Evolutionary conservation across 2,329 filamentous ascomycete genomes (phyloP).

Genomic region (Ceratocystis destructans): DNA sequence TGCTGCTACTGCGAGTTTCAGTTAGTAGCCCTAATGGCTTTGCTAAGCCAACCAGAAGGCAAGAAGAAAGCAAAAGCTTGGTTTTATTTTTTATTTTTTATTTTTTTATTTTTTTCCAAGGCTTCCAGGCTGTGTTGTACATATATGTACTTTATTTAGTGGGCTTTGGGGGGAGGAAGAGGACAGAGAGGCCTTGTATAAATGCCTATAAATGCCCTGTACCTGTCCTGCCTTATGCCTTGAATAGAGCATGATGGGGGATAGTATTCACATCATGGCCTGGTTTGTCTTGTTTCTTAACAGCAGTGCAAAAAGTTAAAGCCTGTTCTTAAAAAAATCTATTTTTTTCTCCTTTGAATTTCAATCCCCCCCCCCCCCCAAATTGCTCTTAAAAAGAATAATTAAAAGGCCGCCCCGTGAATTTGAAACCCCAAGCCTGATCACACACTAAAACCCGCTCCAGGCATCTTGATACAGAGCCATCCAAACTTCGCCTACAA

Average conservation of each 20-base stretch:
- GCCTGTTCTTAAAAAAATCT: no score
- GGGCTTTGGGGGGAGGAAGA: background rate
- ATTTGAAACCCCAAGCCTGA: constrained; percentile 11
- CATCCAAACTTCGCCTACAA: constrained; percentile 8
- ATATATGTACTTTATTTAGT: background rate
- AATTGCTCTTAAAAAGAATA: background rate
- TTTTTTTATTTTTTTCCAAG: background rate
- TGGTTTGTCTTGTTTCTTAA: no score
- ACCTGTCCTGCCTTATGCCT: no score
- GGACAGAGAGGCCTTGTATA: no score
- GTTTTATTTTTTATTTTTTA: no score
- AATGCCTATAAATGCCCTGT: no score
- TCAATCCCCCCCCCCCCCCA: no score
- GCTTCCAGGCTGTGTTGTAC: background rate
- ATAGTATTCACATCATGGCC: no score
- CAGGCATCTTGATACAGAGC: constrained; percentile 13
- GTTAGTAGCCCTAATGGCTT: background rate
- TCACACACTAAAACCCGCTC: constrained; percentile 11
- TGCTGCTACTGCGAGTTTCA: background rate
- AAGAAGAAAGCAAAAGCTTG: no score
- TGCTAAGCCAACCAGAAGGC: background rate
- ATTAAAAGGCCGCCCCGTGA: constrained; percentile 8
- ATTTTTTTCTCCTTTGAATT: no score
- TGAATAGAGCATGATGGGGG: no score
- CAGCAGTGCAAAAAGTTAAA: no score